phyloP scores from a whole-genome alignment of 176 grass and related monocot genomes.

The Tillandsia leiboldiana region DNA sequence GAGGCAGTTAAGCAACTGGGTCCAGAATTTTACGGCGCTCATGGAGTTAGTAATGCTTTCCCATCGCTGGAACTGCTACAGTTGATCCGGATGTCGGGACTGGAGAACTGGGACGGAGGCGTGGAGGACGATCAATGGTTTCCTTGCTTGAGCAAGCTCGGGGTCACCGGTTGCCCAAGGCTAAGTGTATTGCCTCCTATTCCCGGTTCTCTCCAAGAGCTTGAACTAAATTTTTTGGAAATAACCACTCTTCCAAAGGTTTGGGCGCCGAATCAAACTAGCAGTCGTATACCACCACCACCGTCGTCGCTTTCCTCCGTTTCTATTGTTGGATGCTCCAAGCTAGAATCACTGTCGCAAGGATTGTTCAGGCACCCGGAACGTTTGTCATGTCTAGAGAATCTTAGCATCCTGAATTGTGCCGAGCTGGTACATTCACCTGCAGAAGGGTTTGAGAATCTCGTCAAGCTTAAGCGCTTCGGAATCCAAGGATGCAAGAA shows the following conservation, averaged over 20 bases:
- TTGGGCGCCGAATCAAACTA: background rate
- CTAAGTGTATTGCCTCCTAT: conserved; percentile 18
- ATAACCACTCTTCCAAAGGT: conserved; percentile 20
- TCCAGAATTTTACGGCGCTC: conserved; percentile 18
- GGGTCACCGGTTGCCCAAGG: conserved; percentile 18
- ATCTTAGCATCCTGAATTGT: conserved; percentile 35
- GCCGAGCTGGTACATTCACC: conserved; percentile 15
- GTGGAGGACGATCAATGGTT: conserved; percentile 15
- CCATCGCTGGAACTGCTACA: conserved; percentile 29
- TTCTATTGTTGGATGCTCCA: conserved; percentile 7
- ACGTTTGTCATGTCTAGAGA: conserved; percentile 14
- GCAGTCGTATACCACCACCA: conserved; percentile 4
- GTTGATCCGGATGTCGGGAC: conserved; percentile 20
- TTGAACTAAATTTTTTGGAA: conserved; percentile 23
- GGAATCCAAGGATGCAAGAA: conserved; percentile 22
- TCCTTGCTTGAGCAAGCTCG: conserved; percentile 24
- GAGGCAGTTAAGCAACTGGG: conserved; percentile 10
- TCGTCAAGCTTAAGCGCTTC: conserved; percentile 15
- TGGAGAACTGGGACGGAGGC: conserved; percentile 27
- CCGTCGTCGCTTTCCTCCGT: conserved; percentile 7
- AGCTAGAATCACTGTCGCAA: background rate
- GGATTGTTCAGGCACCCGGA: background rate
- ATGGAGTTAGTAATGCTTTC: conserved; percentile 10
- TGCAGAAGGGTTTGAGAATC: conserved; percentile 22
- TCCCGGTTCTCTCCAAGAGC: conserved; percentile 15